Percentiles rank a stretch among this genome's conserved stretches.
Evolutionary conservation across 257 asterid species (phyloP).

Genomic region (Jaltomata sinuosa): DNA sequence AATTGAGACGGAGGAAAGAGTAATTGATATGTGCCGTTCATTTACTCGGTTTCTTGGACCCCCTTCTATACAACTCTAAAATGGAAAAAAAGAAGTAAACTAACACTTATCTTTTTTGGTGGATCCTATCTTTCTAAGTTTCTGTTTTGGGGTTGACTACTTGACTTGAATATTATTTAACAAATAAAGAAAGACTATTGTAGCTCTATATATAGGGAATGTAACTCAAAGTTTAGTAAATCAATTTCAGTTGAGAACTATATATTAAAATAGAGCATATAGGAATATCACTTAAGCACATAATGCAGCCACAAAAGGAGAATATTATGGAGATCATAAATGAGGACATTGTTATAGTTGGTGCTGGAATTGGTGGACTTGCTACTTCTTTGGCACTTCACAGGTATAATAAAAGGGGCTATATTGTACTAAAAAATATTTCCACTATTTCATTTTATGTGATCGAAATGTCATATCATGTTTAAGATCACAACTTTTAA

Average conservation of each 20-base stretch:
- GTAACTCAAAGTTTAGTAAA: background rate
- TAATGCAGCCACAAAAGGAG: background rate
- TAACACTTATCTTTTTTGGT: no score
- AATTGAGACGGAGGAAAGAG: no score
- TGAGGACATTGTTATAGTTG: conserved; percentile 28
- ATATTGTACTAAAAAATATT: background rate
- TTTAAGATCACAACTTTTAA: background rate
- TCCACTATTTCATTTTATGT: no score
- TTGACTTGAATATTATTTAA: background rate
- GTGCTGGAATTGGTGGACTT: conserved; percentile 40
- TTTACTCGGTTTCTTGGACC: background rate
- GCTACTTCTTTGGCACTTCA: conserved; percentile 31
- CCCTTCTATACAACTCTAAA: background rate
- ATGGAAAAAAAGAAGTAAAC: background rate
- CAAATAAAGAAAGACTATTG: background rate
- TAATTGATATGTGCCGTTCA: background rate
- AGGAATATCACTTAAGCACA: background rate
- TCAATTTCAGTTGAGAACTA: background rate
- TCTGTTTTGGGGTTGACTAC: background rate
- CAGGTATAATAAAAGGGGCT: conserved; percentile 9
- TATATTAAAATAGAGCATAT: background rate
- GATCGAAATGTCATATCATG: background rate
- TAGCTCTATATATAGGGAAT: background rate
- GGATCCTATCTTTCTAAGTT: background rate
- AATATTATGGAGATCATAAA: conserved; percentile 1